These are phyloP conservation scores for Cupressus sempervirens DNA, from an alignment of 75 land plant genomes.

Conservation along the genomic window DNA sequence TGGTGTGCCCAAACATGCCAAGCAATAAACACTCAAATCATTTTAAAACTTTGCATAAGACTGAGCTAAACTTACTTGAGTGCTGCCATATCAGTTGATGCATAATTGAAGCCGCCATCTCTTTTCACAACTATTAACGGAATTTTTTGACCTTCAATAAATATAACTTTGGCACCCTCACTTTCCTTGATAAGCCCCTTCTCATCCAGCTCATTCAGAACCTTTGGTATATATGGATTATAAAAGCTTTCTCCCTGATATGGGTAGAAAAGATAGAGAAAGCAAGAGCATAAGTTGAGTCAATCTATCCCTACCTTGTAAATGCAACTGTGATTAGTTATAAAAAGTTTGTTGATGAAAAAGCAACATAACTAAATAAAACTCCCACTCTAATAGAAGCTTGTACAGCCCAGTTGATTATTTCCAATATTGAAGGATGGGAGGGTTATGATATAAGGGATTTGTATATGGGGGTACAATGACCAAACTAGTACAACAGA, in stretches of 20 bases:
- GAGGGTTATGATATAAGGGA: neutral
- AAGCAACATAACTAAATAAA: neutral
- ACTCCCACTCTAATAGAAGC: neutral
- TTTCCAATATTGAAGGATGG: neutral
- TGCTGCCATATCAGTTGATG: constrained; percentile 91
- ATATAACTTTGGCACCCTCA: constrained; percentile 87
- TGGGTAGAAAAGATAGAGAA: neutral
- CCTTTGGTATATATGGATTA: constrained; percentile 75
- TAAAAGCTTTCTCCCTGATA: constrained; percentile 94
- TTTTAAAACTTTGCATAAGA: neutral
- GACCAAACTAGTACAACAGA: neutral
- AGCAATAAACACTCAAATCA: neutral
- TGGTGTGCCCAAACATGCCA: neutral
- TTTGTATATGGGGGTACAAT: neutral
- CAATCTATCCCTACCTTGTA: neutral
- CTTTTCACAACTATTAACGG: constrained; percentile 93
- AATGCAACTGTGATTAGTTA: neutral
- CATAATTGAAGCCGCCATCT: constrained; percentile 98
- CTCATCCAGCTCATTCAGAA: constrained; percentile 42
- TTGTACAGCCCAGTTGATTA: neutral
- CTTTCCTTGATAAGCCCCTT: constrained; percentile 76
- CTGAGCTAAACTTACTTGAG: constrained; percentile 52
- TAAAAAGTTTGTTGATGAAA: neutral
- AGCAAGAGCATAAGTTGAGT: neutral
- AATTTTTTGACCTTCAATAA: constrained; percentile 64